Evolutionary conservation across 2,329 filamentous ascomycete genomes (phyloP).

Genomic region (Ophidiomyces ophidiicola): DNA sequence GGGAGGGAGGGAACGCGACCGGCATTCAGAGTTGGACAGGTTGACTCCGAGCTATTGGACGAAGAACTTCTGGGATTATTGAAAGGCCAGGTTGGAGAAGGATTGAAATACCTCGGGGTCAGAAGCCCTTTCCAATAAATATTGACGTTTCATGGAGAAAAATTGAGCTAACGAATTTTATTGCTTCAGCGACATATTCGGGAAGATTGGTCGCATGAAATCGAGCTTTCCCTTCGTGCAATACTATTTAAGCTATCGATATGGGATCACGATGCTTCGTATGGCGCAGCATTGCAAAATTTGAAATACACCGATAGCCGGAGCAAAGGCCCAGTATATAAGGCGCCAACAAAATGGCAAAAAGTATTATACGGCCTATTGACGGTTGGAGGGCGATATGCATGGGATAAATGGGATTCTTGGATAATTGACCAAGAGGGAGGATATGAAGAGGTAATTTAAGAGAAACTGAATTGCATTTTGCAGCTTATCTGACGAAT

Average conservation of each 20-base stretch:
- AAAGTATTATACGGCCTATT: conserved; percentile 73
- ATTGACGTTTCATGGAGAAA: not conserved
- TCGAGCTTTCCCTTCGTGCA: conserved; percentile 61
- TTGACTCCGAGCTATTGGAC: conserved; percentile 89
- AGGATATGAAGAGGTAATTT: conserved; percentile 49
- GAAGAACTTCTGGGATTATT: conserved; percentile 82
- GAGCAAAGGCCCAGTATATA: conserved; percentile 47
- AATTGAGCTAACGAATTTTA: conserved; percentile 8
- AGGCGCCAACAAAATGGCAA: conserved; percentile 65
- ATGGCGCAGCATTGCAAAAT: conserved; percentile 86
- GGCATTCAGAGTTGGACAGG: conserved; percentile 85
- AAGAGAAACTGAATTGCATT: conserved; percentile 1
- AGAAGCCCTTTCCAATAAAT: conserved; percentile 19
- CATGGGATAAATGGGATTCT: conserved; percentile 83
- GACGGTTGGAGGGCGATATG: conserved; percentile 78
- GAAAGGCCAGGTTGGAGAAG: conserved; percentile 75
- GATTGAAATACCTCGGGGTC: conserved; percentile 71
- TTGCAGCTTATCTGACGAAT: not conserved
- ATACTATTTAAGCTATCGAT: conserved; percentile 88
- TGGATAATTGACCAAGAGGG: conserved; percentile 68
- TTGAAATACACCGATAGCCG: conserved; percentile 80
- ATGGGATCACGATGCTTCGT: conserved; percentile 93
- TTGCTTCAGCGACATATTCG: conserved; percentile 47
- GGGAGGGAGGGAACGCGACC: conserved; percentile 69
- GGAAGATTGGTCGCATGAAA: conserved; percentile 80